A percentile compares a stretch with the other conserved stretches of the same genome.
Evolutionary conservation across 1,284 basidiomycete species (phyloP).

Genomic region (Hypsizygus ulmarius): DNA sequence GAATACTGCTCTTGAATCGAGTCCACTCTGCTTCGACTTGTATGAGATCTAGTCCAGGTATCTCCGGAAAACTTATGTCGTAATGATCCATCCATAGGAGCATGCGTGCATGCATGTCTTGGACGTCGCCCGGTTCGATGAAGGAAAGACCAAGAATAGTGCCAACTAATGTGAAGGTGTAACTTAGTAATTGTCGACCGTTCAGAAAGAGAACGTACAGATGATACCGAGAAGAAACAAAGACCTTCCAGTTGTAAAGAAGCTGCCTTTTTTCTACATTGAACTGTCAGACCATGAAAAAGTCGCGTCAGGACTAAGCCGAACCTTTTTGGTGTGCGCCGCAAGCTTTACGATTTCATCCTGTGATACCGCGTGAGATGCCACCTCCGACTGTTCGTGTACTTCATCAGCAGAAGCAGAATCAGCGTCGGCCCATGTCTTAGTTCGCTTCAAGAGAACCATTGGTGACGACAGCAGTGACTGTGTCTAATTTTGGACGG

Average conservation of each 20-base stretch:
- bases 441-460: slow-evolving; percentile 26
- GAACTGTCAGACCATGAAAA: too few relatives aligned
- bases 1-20: slow-evolving; percentile 59
- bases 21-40: slow-evolving; percentile 68
- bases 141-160: slow-evolving; percentile 58
- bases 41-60: slow-evolving; percentile 62
- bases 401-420: slow-evolving; percentile 12
- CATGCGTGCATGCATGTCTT: slow-evolving; percentile 52
- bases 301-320: neutral
- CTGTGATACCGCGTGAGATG: neutral
- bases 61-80: slow-evolving; percentile 50
- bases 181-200: slow-evolving; percentile 6
- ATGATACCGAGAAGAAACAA: slow-evolving; percentile 39
- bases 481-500: too few relatives aligned
- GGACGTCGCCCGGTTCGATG: slow-evolving; percentile 60
- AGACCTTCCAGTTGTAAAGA: slow-evolving; percentile 31
- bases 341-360: too few relatives aligned
- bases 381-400: neutral
- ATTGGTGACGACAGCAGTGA: slow-evolving; percentile 14
- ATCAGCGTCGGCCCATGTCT: slow-evolving; percentile 24
- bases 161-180: slow-evolving; percentile 47
- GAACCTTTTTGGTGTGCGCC: too few relatives aligned
- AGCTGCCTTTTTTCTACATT: slow-evolving; percentile 14
- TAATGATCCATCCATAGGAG: slow-evolving; percentile 54
- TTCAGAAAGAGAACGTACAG: slow-evolving; percentile 23